These are phyloP conservation scores for Knoxia roxburghii DNA, from an alignment of 257 asterid species.

Conservation along the genomic window DNA sequence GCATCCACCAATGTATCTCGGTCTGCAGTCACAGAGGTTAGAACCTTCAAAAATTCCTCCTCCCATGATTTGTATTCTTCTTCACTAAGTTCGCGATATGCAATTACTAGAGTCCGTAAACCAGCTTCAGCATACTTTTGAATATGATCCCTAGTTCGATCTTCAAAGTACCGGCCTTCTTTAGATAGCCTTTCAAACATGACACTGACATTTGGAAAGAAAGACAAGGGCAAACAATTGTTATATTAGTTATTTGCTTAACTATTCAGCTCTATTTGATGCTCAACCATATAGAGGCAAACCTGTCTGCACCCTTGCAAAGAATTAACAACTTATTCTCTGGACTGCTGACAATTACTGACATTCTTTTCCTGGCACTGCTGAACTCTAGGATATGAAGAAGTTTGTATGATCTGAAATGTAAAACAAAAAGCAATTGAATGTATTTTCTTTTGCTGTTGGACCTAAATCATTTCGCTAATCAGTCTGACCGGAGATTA, in stretches of 20 bases:
- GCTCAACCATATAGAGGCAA: conserved; percentile 12
- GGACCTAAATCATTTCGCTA: not conserved
- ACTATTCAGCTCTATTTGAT: not conserved
- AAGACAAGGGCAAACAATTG: conserved; percentile 3
- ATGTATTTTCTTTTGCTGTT: not conserved
- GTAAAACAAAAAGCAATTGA: conserved; percentile 9
- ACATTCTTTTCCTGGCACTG: conserved; percentile 92
- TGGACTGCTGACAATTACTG: conserved; percentile 61
- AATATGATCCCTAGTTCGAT: conserved; percentile 59
- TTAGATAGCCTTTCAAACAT: conserved; percentile 76
- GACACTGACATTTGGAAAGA: conserved; percentile 41
- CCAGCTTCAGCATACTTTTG: conserved; percentile 86
- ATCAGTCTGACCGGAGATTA: no score
- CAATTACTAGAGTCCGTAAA: conserved; percentile 76
- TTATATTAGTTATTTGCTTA: conserved; percentile 10
- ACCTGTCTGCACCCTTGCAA: conserved; percentile 98
- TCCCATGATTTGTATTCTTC: conserved; percentile 71
- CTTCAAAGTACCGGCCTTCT: conserved; percentile 37
- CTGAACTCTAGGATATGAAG: conserved; percentile 91
- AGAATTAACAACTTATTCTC: conserved; percentile 78
- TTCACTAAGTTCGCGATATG: conserved; percentile 73
- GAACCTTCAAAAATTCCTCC: conserved; percentile 61
- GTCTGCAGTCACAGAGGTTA: conserved; percentile 56
- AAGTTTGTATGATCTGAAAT: conserved; percentile 66
- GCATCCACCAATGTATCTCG: conserved; percentile 75